These are phyloP conservation scores for Cicer cuneatum DNA, from an alignment of 306 rosid genomes.

Conservation along the genomic window DNA sequence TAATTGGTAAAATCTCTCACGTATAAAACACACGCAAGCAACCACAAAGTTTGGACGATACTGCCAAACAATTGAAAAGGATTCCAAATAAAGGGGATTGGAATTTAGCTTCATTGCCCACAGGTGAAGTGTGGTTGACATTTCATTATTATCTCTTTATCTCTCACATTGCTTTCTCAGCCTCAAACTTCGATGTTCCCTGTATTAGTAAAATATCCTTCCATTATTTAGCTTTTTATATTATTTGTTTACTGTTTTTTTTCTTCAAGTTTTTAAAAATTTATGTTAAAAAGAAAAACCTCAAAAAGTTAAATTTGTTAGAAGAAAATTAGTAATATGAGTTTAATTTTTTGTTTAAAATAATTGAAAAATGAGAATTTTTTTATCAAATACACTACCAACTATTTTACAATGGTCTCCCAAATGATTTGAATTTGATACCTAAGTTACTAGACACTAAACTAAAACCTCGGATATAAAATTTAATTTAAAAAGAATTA, in stretches of 20 bases:
- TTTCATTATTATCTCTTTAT: slow-evolving; percentile 77
- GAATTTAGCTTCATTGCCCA: slow-evolving; percentile 53
- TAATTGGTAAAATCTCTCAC: not conserved
- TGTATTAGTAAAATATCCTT: slow-evolving; percentile 22
- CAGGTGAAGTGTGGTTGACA: slow-evolving; percentile 61
- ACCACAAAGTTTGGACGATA: not conserved
- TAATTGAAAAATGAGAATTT: too few species aligned
- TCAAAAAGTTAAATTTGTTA: not conserved
- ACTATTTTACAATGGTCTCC: too few species aligned
- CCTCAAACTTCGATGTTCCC: slow-evolving; percentile 59
- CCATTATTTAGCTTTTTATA: not conserved
- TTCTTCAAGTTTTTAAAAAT: not conserved
- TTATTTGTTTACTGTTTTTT: not conserved
- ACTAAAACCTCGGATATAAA: too few species aligned
- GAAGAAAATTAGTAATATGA: too few species aligned
- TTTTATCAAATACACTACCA: too few species aligned
- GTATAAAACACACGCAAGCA: slow-evolving; percentile 33
- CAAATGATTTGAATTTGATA: too few species aligned
- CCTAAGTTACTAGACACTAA: too few species aligned
- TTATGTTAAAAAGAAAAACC: not conserved
- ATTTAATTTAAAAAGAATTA: too few species aligned
- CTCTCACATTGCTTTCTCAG: slow-evolving; percentile 63
- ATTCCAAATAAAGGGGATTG: slow-evolving; percentile 11
- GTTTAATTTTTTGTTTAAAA: too few species aligned
- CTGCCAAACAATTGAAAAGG: slow-evolving; percentile 36